A percentile compares a stretch with the other conserved stretches of the same genome.
These are phyloP conservation scores for Citrullus amarus DNA, from an alignment of 306 rosid genomes.

Conservation along the genomic window DNA sequence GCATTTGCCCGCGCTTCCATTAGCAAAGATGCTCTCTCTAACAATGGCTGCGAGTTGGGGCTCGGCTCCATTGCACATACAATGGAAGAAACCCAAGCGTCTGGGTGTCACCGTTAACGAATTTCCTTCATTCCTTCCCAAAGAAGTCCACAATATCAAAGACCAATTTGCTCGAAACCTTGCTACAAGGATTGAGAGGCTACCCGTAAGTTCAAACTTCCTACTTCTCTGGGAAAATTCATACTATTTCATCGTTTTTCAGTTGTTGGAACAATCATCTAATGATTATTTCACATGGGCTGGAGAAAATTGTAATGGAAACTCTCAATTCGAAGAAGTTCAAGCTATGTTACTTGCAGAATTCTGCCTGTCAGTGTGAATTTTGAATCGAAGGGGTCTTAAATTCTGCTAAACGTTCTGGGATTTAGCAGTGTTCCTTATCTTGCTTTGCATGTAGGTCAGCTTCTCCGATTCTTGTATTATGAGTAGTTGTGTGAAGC, in stretches of 20 bases:
- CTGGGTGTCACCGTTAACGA: constrained; percentile 16
- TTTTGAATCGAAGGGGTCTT: background rate
- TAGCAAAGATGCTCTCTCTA: constrained; percentile 21
- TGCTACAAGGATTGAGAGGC: constrained; percentile 56
- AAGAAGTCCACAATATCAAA: constrained; percentile 43
- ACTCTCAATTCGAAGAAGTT: background rate
- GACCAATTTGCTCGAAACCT: constrained; percentile 62
- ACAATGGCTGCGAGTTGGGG: constrained; percentile 8
- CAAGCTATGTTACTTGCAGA: background rate
- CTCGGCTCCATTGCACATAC: background rate
- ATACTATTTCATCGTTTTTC: background rate
- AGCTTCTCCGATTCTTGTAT: constrained; percentile 41
- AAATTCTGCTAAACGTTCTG: background rate
- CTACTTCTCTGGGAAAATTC: background rate
- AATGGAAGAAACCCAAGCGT: constrained; percentile 10
- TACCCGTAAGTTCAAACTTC: constrained; percentile 40
- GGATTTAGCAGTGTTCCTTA: background rate
- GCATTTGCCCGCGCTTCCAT: background rate
- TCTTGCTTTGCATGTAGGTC: constrained; percentile 31
- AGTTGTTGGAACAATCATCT: background rate
- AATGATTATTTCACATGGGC: background rate
- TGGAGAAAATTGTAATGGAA: background rate
- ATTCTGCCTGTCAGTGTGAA: background rate
- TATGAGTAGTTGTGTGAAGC: constrained; percentile 84
- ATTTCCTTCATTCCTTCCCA: constrained; percentile 81